Evolutionary conservation across 805 yeast genomes (phyloP).

Genomic region (Candida cerambycidarum): DNA sequence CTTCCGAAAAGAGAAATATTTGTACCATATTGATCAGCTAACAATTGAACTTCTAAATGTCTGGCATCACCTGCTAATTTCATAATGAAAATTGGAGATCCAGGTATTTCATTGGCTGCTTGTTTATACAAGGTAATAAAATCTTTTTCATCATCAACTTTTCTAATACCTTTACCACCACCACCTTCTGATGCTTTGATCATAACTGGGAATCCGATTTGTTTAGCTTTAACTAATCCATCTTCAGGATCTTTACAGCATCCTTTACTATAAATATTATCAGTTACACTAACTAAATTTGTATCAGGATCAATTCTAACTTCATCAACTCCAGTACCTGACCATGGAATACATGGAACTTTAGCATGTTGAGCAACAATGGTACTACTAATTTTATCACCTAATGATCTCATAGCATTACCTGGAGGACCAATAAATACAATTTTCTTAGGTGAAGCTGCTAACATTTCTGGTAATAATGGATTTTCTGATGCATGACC

Average conservation of each 20-base stretch:
- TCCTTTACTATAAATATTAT: conserved; percentile 80
- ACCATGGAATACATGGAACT: conserved; percentile 99
- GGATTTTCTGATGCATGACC: conserved; percentile 99
- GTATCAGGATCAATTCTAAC: conserved; percentile 69
- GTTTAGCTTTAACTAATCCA: conserved; percentile 79
- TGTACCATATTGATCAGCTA: conserved; percentile 98
- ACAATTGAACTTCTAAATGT: conserved; percentile 95
- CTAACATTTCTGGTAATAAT: conserved; percentile 84
- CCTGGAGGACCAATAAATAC: conserved; percentile 99
- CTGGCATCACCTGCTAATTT: conserved; percentile 96
- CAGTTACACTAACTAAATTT: conserved; percentile 85
- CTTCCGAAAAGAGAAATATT: conserved; percentile 97
- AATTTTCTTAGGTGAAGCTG: conserved; percentile 87
- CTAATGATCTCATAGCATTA: conserved; percentile 98
- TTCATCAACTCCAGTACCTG: conserved; percentile 93
- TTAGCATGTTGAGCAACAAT: conserved; percentile 98
- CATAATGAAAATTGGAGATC: conserved; percentile 98
- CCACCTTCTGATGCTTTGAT: conserved; percentile 99
- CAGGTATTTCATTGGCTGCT: conserved; percentile 97
- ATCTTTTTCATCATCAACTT: conserved; percentile 82
- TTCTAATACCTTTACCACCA: conserved; percentile 99
- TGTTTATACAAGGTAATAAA: conserved; percentile 79
- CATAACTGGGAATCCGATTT: conserved; percentile 98
- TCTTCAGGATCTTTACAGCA: conserved; percentile 85
- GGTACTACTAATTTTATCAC: conserved; percentile 97